Evolutionary conservation across 768 basidiomycete species (phyloP), one percentile per base, ranked within the genome.

Genomic region (Hericium coralloides): DNA sequence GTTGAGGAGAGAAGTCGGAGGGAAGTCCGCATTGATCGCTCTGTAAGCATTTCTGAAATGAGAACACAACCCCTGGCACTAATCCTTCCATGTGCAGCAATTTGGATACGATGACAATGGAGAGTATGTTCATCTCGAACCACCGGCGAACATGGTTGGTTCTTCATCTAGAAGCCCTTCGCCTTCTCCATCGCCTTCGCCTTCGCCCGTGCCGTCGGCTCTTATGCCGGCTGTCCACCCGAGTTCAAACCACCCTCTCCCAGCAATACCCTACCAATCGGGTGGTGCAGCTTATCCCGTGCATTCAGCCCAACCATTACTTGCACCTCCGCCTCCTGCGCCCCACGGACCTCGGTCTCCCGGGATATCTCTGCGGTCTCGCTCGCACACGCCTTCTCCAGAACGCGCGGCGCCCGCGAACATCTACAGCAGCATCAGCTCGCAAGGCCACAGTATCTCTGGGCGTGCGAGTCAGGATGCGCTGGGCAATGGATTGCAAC

Each of bases 311-410:
- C 67, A 71, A 17, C 69, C 66, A 18, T 68, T 71, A 5, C 77
- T 88, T 22, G 84, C 79, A 0, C 84, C 87, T 2, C 89, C 87
- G 2, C 85, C 82, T 18, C 74, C 78, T 12, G 82, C 80, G 2
- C 87, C 88, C 1, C 77, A 85, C 53, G 89, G 89, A 1, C 89
- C 89, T 31, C 86, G 87, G 22, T 79, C 76, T 1, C 87, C 83
- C 1, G 74, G 73, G 10, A 80, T 68, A 0, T 62, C 69, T 41
- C 59, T 72, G 8, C 73, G 77, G 8, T 86, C 89, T 12, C 77
- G 76, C 8, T 86, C 89, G 12, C 77, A 86, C 25, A 84, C 87
- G 18, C 87, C 91, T 12, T 89, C 89, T 9, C 89, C 86, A 1
- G 80, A 82, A 23, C 76, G 77, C 22, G 66, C 22, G 59, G 62